Evolutionary conservation across 768 basidiomycete genomes (phyloP).

Genomic region (Boletales sp.): DNA sequence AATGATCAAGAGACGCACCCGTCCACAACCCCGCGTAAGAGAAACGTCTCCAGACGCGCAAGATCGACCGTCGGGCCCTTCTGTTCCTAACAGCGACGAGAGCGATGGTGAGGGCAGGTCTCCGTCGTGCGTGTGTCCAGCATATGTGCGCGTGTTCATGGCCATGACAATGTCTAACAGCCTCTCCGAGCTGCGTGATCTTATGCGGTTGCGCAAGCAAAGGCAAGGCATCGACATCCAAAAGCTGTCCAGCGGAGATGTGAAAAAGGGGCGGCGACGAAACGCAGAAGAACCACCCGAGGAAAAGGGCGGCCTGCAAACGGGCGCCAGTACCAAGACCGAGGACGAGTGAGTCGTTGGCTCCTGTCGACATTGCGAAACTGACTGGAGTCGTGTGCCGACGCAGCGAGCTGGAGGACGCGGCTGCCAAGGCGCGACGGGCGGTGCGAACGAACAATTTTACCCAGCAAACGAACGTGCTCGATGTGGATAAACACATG

Average conservation of each 20-base stretch:
- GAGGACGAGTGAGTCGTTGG: slow-evolving; percentile 38
- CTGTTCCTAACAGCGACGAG: slow-evolving; percentile 6
- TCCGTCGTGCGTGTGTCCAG: slow-evolving; percentile 44
- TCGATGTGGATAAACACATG: slow-evolving; percentile 99
- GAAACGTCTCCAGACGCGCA: slow-evolving; percentile 42
- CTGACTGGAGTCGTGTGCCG: not conserved
- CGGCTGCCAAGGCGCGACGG: slow-evolving; percentile 66
- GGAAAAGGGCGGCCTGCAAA: slow-evolving; percentile 54
- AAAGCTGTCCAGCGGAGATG: slow-evolving; percentile 83
- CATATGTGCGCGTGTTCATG: not conserved
- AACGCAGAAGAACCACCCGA: slow-evolving; percentile 40
- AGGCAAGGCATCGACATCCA: slow-evolving; percentile 83
- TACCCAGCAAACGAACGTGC: slow-evolving; percentile 92
- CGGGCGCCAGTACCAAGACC: slow-evolving; percentile 34
- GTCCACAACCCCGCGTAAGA: slow-evolving; percentile 58
- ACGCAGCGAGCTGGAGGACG: slow-evolving; percentile 57
- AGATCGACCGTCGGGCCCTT: slow-evolving; percentile 4
- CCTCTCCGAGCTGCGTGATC: slow-evolving; percentile 78
- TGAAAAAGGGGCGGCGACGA: slow-evolving; percentile 64
- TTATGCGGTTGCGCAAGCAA: slow-evolving; percentile 69
- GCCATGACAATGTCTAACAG: slow-evolving; percentile 31
- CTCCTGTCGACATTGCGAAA: not conserved
- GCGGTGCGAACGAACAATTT: slow-evolving; percentile 88
- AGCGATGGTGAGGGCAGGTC: slow-evolving; percentile 36
- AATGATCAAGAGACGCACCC: slow-evolving; percentile 74